Percentiles rank a stretch among this genome's conserved stretches.
phyloP scores from a whole-genome alignment of 179 eudicot species.

The Corrigiola litoralis region DNA sequence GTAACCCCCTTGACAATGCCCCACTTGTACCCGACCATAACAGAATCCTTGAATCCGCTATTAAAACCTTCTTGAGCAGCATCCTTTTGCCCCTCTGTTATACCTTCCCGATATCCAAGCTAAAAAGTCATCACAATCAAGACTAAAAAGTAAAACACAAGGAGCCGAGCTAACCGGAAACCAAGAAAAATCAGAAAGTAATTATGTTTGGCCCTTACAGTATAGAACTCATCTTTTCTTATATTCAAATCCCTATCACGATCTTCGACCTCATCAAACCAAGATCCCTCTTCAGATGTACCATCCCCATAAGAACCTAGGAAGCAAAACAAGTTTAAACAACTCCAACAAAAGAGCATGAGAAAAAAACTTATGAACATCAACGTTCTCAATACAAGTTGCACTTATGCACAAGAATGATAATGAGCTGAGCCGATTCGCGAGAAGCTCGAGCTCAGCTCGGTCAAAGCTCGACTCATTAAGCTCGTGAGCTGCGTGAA shows the following conservation, averaged over 20 bases:
- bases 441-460: too few species aligned
- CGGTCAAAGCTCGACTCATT: too few species aligned
- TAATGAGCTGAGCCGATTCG: too few species aligned
- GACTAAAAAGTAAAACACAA: neutral
- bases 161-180: neutral
- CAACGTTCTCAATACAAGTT: neutral
- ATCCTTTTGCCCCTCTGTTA: slow-evolving; percentile 61
- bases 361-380: neutral
- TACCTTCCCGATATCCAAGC: slow-evolving; percentile 84
- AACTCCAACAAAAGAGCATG: neutral
- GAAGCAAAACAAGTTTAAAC: neutral
- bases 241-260: slow-evolving; percentile 69
- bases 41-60: slow-evolving; percentile 65
- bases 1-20: slow-evolving; percentile 75
- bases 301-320: slow-evolving; percentile 25
- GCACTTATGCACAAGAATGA: too few species aligned
- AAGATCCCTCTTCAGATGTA: slow-evolving; percentile 42
- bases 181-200: neutral
- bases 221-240: slow-evolving; percentile 63
- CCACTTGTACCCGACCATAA: slow-evolving; percentile 57
- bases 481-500: too few species aligned
- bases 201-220: slow-evolving; percentile 35
- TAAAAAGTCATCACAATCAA: slow-evolving; percentile 21
- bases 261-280: slow-evolving; percentile 38
- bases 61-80: slow-evolving; percentile 86